phyloP scores from a whole-genome alignment of 768 basidiomycete species.

The Clitopilus hobsonii region DNA sequence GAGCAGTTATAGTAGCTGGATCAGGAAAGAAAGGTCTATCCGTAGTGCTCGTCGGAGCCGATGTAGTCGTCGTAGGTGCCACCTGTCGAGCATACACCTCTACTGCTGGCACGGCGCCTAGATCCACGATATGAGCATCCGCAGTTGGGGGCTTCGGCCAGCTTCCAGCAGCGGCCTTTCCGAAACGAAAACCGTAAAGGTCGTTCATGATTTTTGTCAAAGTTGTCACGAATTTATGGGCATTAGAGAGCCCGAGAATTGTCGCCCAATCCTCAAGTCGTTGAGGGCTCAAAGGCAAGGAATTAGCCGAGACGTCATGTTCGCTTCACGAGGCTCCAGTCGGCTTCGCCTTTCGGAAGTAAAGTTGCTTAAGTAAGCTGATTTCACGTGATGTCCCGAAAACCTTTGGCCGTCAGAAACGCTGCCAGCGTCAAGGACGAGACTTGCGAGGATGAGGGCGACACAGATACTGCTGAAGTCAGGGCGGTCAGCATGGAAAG shows the following conservation, averaged over 20 bases:
- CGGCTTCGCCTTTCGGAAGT: not conserved
- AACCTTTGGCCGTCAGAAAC: not conserved
- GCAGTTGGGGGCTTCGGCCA: not conserved
- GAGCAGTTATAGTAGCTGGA: slow-evolving; percentile 12
- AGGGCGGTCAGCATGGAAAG: slow-evolving; percentile 85
- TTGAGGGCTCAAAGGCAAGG: not conserved
- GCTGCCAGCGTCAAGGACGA: not conserved
- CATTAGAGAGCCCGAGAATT: not conserved
- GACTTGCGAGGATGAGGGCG: slow-evolving; percentile 48
- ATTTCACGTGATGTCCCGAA: not conserved
- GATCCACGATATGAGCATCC: too few species aligned
- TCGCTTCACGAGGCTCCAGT: not conserved
- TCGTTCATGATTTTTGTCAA: not conserved
- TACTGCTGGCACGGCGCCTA: too few species aligned
- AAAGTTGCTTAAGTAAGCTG: not conserved
- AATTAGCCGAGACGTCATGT: not conserved
- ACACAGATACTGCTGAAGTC: slow-evolving; percentile 53
- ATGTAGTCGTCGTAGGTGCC: slow-evolving; percentile 7
- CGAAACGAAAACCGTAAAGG: not conserved
- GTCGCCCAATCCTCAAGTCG: not conserved
- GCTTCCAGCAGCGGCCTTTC: not conserved
- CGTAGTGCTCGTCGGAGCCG: slow-evolving; percentile 7
- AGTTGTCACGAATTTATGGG: not conserved
- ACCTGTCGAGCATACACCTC: not conserved
- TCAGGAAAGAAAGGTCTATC: slow-evolving; percentile 22